Percentiles rank a stretch among this genome's conserved stretches.
Evolutionary conservation across 768 basidiomycete genomes (phyloP).

Genomic region (Podaxis sp.): DNA sequence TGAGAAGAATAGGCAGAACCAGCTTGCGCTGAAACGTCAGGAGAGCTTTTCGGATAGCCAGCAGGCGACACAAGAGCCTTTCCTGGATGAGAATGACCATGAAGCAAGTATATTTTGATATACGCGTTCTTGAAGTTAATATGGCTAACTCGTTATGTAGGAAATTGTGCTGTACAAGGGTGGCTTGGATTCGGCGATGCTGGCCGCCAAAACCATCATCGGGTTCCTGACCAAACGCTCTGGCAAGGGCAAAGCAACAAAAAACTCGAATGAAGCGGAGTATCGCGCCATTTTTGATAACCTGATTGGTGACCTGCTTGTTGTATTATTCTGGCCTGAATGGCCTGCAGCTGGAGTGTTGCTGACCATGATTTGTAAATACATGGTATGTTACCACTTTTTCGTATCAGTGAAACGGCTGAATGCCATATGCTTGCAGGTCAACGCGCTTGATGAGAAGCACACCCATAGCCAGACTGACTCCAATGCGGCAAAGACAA

Average conservation of each 20-base stretch:
- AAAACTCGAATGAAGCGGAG: constrained; percentile 91
- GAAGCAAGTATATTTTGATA: constrained; percentile 38
- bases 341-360: constrained; percentile 92
- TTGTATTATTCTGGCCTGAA: constrained; percentile 91
- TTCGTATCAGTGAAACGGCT: not conserved
- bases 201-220: constrained; percentile 81
- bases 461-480: constrained; percentile 66
- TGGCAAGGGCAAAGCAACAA: constrained; percentile 82
- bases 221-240: constrained; percentile 68
- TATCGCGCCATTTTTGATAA: constrained; percentile 92
- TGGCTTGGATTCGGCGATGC: constrained; percentile 77
- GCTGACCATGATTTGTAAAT: constrained; percentile 73
- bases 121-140: not conserved
- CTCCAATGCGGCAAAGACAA: constrained; percentile 79
- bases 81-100: constrained; percentile 64
- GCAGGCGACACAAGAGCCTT: constrained; percentile 33
- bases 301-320: constrained; percentile 80
- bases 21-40: constrained; percentile 55
- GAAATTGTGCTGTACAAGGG: constrained; percentile 68
- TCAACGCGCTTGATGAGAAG: constrained; percentile 77
- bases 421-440: constrained; percentile 35
- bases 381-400: constrained; percentile 57
- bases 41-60: constrained; percentile 53
- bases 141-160: constrained; percentile 25
- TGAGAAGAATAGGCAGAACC: constrained; percentile 57